Evolutionary conservation across 257 asterid species (phyloP), one percentile per base, ranked within the genome.

Genomic region (Verbascum thapsus): DNA sequence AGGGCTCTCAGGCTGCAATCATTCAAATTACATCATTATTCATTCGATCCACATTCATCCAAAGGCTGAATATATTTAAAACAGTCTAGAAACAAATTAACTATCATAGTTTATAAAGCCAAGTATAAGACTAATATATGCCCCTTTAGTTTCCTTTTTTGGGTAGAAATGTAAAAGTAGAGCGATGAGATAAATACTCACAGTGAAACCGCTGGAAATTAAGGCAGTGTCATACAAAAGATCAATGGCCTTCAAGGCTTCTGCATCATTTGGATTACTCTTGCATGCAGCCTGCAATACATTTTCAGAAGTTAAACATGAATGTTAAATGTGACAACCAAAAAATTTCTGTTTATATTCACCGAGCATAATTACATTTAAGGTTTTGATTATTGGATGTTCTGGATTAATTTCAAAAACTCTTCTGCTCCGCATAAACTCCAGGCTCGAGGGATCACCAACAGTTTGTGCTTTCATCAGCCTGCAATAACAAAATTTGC

Each of bases 181-280:
- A 45, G 40, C 7, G 19, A 8, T 18, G 11, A 12, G 32, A 60
- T 19, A 8, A 45, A 60, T 42, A 81, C 88, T 80, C 74, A 90
- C 99, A 6, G 95, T 82, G 88, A 87, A 94, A 68, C 99, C 99
- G 63, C 99, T 94, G 53, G 96, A 87, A 58, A 94, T 80, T 51
- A 89, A 83, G 34, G 99, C 96, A 13, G 97, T 78, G 66, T 94
- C 99, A 47, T 82, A 90, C 76, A 90, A 54, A 55, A 94, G 94
- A 78, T 94, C 99, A 42, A 94, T 53, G 20, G 97, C 96, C 79
- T 82, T 90, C 85, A 94, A 70, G 50, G 99, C 97, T 77, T 90
- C 99, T 66, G 80, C 96, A 42, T 94, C 99, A 60, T 77, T 64
- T 58, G 97, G 95, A 72, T 60, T 87, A 44, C 63, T 75, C 81